Conservation (phyloP, 192 early-diverging fungal genomes). For the Entomortierella chlamydospora region DNA sequence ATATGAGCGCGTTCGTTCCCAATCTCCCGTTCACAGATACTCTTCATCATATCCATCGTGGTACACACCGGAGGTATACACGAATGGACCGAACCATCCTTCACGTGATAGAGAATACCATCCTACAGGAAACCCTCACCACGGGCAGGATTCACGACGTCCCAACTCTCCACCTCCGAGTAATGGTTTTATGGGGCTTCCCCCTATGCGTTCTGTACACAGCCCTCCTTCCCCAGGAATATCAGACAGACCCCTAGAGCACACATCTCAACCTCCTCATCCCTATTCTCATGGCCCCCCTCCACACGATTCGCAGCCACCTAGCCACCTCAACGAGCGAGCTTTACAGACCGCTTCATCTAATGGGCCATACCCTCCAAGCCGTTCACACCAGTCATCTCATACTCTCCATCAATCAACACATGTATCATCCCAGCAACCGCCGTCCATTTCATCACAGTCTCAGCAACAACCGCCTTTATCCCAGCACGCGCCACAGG, state of each 20-base stretch:
- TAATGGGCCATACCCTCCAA: constrained; percentile 11
- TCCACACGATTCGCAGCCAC: not conserved
- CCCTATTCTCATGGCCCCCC: not conserved
- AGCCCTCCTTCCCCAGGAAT: constrained; percentile 5
- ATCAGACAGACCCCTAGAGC: not conserved
- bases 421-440: not conserved
- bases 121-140: not conserved
- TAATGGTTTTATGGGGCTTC: not conserved
- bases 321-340: not conserved
- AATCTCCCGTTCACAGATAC: not conserved
- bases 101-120: constrained; percentile 14
- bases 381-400: not conserved
- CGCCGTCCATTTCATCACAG: constrained; percentile 1
- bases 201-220: not conserved
- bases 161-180: constrained; percentile 1
- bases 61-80: constrained; percentile 47
- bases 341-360: not conserved
- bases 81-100: constrained; percentile 3
- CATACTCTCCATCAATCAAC: constrained; percentile 8
- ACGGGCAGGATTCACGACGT: constrained; percentile 9
- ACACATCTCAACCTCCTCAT: not conserved
- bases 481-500: constrained; percentile 1
- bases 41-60: constrained; percentile 40
- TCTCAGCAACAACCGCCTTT: not conserved
- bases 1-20: not conserved